Evolutionary conservation across 495 filamentous ascomycete species (phyloP).

Genomic region (Penicillium taxi): DNA sequence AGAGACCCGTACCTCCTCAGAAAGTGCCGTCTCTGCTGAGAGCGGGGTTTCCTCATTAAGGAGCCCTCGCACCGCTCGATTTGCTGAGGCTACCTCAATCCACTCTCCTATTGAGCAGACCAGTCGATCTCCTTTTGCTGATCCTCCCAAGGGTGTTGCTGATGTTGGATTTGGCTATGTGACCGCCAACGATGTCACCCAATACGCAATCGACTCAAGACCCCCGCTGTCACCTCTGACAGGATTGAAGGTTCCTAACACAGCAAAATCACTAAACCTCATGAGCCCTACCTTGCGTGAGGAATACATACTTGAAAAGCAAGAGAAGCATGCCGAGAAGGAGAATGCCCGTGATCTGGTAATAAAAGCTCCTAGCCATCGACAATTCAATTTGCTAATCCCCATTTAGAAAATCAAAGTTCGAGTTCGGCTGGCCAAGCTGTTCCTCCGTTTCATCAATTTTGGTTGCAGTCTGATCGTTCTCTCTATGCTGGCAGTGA

Average conservation of each 20-base stretch:
- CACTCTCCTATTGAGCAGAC: slow-evolving; percentile 67
- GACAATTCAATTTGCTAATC: slow-evolving; percentile 7
- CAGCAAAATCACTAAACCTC: slow-evolving; percentile 56
- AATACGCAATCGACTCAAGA: slow-evolving; percentile 44
- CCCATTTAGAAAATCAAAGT: slow-evolving; percentile 75
- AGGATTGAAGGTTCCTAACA: slow-evolving; percentile 76
- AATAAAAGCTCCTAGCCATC: slow-evolving; percentile 25
- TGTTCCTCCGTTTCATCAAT: slow-evolving; percentile 85
- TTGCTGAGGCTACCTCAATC: slow-evolving; percentile 83
- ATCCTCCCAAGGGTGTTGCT: slow-evolving; percentile 54
- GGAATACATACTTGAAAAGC: slow-evolving; percentile 73
- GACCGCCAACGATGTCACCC: slow-evolving; percentile 44
- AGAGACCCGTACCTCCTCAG: slow-evolving; percentile 25
- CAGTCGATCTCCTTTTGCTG: slow-evolving; percentile 58
- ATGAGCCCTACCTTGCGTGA: slow-evolving; percentile 85
- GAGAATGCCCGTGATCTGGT: slow-evolving; percentile 80
- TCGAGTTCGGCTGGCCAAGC: slow-evolving; percentile 87
- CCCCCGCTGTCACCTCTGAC: slow-evolving; percentile 75
- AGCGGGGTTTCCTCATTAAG: slow-evolving; percentile 58
- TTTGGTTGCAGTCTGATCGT: slow-evolving; percentile 96
- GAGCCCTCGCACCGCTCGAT: slow-evolving; percentile 73
- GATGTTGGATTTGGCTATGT: slow-evolving; percentile 94
- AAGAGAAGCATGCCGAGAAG: slow-evolving; percentile 69
- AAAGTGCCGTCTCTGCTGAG: too few relatives aligned
- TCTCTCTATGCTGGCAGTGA: slow-evolving; percentile 73